Conservation (phyloP, 768 basidiomycete species). For the Amylocystis lapponica region DNA sequence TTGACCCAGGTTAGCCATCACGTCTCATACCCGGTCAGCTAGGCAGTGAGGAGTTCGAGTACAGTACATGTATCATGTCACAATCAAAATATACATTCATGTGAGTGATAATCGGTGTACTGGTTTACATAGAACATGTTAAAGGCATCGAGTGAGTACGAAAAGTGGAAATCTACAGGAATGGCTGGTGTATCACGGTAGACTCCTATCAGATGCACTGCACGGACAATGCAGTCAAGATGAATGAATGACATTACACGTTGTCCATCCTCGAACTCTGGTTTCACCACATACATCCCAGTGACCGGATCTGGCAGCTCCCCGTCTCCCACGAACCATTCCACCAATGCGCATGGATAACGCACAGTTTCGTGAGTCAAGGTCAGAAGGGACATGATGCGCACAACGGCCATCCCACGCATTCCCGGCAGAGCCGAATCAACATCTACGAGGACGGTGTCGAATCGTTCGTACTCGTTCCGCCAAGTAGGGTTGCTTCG, state of each 20-base stretch:
- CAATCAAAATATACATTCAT: too few species aligned
- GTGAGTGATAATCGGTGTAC: conserved; percentile 21
- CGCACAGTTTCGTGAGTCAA: conserved; percentile 9
- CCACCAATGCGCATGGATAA: conserved; percentile 27
- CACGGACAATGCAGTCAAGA: conserved; percentile 11
- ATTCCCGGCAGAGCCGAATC: conserved; percentile 12
- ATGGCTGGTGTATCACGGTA: conserved; percentile 6
- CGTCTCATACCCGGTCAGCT: too few species aligned
- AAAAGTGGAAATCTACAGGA: conserved; percentile 6
- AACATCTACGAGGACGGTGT: conserved; percentile 23
- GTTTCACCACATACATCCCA: conserved; percentile 23
- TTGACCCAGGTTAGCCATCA: too few species aligned
- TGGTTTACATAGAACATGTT: conserved; percentile 21
- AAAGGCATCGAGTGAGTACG: conserved; percentile 16
- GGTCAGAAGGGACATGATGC: conserved; percentile 25
- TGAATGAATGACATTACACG: conserved; percentile 15
- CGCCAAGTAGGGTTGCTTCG: conserved; percentile 22
- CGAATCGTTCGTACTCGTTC: conserved; percentile 17
- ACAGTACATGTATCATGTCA: too few species aligned
- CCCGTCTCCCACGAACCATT: conserved; percentile 23
- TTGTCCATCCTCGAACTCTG: conserved; percentile 6
- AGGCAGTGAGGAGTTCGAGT: too few species aligned
- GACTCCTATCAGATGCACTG: conserved; percentile 17
- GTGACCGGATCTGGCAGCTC: conserved; percentile 23
- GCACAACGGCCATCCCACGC: conserved; percentile 23